Evolutionary conservation across 2,329 filamentous ascomycete species (phyloP), one percentile per base, ranked within the genome.

Genomic region (Penicillium sp.): DNA sequence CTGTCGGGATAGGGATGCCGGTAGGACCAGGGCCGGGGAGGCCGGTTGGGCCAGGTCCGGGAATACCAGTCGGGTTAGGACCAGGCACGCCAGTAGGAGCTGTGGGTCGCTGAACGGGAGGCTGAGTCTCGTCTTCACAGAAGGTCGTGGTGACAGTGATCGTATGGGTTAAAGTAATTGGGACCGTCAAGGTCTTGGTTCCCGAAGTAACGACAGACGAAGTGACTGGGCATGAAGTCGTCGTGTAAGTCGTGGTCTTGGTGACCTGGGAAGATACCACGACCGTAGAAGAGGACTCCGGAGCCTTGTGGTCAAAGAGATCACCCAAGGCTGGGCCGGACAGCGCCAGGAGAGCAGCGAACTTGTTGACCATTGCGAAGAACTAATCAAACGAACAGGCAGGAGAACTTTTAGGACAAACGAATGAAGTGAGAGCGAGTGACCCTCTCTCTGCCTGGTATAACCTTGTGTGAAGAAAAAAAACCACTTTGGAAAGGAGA

Each of bases 311-410:
- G 55, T 71, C 66, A 55, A 75, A 70, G 51, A 77, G 69, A 66
- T 74, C 75, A 53, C 74, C 75, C 52, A 77, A 69, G 50, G 72
- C 75, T 46, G 75, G 75, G 67, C 70, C 70, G 61, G 74, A 71
- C 64, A 78, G 67, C 56, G 73, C 74, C 68, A 78, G 63, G 59
- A 78, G 63, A 62, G 75, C 71, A 67, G 76, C 56, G 66, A 71
- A 69, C 65, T 65, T 65, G 56, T 75, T 74, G 64, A 77, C 71
- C 76, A 78, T 78, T 64, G 72, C 67, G 73, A 67, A 63, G 44
- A 51, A 60, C 44, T 49, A 58, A 60, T 23, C 58, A 38, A 54
- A 68, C 62, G 58, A 61, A 64, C 23, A 58, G 58, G 44, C 46
- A 62, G 62, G 49, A 61, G 51, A 59, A 60, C 23, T 58, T 56